Evolutionary conservation across 352 stramenopile species (phyloP).

Genomic region (Pythium coloratum): DNA sequence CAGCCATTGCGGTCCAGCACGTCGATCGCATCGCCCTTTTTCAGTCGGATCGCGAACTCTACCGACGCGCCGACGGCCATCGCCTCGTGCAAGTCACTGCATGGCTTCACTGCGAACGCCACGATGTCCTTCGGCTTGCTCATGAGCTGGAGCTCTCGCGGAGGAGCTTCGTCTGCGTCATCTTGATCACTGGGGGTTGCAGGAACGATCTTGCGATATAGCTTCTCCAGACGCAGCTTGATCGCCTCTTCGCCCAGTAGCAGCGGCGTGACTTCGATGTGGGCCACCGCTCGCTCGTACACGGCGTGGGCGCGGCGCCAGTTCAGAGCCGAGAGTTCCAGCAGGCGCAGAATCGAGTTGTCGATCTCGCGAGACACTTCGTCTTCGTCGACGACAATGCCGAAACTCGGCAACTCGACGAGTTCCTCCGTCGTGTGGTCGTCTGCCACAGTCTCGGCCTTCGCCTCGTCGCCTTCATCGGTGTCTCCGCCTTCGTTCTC

Average conservation of each 20-base stretch:
- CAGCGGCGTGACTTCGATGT: conserved; percentile 53
- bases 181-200: conserved; percentile 12
- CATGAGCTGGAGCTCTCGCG: conserved; percentile 33
- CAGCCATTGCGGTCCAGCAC: conserved; percentile 75
- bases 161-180: conserved; percentile 16
- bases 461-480: conserved; percentile 9
- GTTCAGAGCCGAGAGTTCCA: conserved; percentile 68
- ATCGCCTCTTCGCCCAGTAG: conserved; percentile 45
- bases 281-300: conserved; percentile 53
- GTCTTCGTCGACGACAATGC: conserved; percentile 64
- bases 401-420: conserved; percentile 37
- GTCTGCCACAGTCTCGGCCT: not conserved
- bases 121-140: conserved; percentile 55
- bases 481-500: not conserved
- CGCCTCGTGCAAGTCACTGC: conserved; percentile 17
- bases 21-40: conserved; percentile 67
- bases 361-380: conserved; percentile 61
- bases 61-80: conserved; percentile 56
- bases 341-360: conserved; percentile 49
- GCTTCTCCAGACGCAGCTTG: conserved; percentile 47
- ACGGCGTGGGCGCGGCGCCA: conserved; percentile 65
- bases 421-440: conserved; percentile 11
- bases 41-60: conserved; percentile 61
- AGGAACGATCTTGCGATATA: conserved; percentile 61
- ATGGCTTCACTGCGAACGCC: conserved; percentile 40